Conservation (phyloP, 441 rosid genomes). For the Manihot esculenta region DNA sequence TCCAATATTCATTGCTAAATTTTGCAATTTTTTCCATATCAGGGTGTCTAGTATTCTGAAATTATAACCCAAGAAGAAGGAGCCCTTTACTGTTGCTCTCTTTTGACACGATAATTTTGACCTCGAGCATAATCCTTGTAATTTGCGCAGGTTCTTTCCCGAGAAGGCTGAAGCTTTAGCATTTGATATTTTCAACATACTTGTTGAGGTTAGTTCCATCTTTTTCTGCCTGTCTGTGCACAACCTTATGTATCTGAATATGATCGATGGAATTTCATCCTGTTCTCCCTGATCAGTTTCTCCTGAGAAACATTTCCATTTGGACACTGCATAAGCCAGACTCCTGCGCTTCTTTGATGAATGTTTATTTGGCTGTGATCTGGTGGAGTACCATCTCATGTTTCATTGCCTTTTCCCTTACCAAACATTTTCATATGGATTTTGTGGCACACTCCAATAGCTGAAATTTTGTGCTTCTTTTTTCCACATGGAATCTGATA, state of each 20-base stretch:
- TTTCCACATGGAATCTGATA: constrained; percentile 1
- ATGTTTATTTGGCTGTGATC: constrained; percentile 5
- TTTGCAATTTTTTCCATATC: background rate
- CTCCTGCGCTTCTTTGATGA: background rate
- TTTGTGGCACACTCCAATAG: background rate
- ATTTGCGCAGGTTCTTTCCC: constrained; percentile 70
- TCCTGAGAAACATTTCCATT: background rate
- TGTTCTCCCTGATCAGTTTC: background rate
- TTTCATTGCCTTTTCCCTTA: background rate
- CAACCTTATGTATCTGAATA: background rate
- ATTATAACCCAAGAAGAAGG: background rate
- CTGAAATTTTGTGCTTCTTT: background rate
- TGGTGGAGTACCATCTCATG: background rate
- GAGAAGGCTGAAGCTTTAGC: constrained; percentile 73
- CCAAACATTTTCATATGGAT: background rate
- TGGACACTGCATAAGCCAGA: background rate
- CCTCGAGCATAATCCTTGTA: constrained; percentile 22
- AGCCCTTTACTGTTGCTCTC: background rate
- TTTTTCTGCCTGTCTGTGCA: too few relatives aligned
- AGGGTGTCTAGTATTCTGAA: background rate
- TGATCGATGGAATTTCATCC: background rate
- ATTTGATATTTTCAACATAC: constrained; percentile 51
- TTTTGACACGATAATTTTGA: constrained; percentile 9
- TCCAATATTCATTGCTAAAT: too few relatives aligned
- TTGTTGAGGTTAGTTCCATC: constrained; percentile 50